Evolutionary conservation across 2,329 filamentous ascomycete species (phyloP), one percentile per base, ranked within the genome.

Genomic region (Penicillium aurantiogriseum): DNA sequence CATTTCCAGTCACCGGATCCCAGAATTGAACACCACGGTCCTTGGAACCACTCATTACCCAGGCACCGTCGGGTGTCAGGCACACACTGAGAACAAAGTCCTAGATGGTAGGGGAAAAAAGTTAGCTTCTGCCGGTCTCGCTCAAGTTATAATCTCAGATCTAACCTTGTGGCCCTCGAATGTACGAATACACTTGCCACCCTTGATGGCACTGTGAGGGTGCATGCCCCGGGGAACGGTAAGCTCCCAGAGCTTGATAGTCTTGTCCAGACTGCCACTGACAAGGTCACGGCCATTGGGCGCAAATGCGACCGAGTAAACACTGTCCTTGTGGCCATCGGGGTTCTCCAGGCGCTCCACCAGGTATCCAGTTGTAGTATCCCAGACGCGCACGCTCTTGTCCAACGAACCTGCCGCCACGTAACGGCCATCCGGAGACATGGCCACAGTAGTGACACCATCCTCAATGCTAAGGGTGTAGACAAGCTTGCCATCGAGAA

Each of bases 161-260:
- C 83, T 74, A 81, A 92, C 89, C 76, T 96, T 90, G 78, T 99
- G 94, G 50, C 94, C 94, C 72, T 97, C 94, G 69, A 97, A 99
- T 1, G 93, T 97, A 80, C 92, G 91, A 69, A 97, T 88, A 73
- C 94, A 97, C 74, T 96, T 91, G 67, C 94, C 93, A 36, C 89
- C 89, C 80, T 94, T 95, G 9, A 88, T 83, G 33, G 83, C 85
- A 44, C 85, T 82, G 70, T 84, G 85, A 46, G 85, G 82, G 58
- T 87, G 83, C 68, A 87, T 84, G 65, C 82, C 81, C 66, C 89
- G 85, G 44, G 88, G 85, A 23, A 89, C 85, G 54, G 85, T 88
- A 50, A 99, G 83, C 80, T 97, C 92, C 92, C 94, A 99, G 89
- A 97, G 96, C 81, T 97, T 96, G 81, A 97, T 97, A 0, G 93